Percentiles rank a stretch among this genome's conserved stretches.
Conservation (phyloP, 371 early-diverging fungal species). For the Aphelidium insulamus region DNA sequence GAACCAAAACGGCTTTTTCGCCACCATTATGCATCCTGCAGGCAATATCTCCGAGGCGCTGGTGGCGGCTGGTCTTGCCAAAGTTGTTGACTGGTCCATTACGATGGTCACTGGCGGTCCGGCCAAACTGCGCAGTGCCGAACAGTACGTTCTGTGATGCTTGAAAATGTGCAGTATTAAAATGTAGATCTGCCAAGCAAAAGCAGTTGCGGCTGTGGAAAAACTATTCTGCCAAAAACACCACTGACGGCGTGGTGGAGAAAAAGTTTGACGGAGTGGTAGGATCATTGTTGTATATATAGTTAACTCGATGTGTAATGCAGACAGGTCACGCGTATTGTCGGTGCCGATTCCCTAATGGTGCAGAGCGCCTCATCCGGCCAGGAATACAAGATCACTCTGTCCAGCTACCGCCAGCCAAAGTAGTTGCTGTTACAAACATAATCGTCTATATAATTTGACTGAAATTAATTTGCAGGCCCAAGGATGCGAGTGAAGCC, state of each 20-base stretch:
- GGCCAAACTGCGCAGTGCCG: constrained; percentile 45
- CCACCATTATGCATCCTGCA: constrained; percentile 51
- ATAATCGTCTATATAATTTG: background rate
- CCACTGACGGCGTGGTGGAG: constrained; percentile 9
- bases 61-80: constrained; percentile 57
- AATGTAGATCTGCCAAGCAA: constrained; percentile 27
- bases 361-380: constrained; percentile 27
- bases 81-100: constrained; percentile 69
- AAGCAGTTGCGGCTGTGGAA: constrained; percentile 66
- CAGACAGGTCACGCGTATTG: constrained; percentile 39
- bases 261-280: constrained; percentile 13
- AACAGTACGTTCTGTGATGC: constrained; percentile 15
- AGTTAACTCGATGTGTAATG: constrained; percentile 39
- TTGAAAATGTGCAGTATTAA: background rate
- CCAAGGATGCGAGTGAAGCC: constrained; percentile 47
- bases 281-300: no score
- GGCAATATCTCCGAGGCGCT: constrained; percentile 84
- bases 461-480: constrained; percentile 10
- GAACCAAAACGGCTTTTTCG: constrained; percentile 41
- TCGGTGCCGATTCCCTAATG: constrained; percentile 56
- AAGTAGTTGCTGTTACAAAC: constrained; percentile 8
- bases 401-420: constrained; percentile 62
- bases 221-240: constrained; percentile 16
- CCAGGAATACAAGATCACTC: constrained; percentile 47
- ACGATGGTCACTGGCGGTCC: constrained; percentile 52